A percentile compares a stretch with the other conserved stretches of the same genome.
Evolutionary conservation across 495 filamentous ascomycete species (phyloP).

Genomic region (Polyplosphaeria fusca): DNA sequence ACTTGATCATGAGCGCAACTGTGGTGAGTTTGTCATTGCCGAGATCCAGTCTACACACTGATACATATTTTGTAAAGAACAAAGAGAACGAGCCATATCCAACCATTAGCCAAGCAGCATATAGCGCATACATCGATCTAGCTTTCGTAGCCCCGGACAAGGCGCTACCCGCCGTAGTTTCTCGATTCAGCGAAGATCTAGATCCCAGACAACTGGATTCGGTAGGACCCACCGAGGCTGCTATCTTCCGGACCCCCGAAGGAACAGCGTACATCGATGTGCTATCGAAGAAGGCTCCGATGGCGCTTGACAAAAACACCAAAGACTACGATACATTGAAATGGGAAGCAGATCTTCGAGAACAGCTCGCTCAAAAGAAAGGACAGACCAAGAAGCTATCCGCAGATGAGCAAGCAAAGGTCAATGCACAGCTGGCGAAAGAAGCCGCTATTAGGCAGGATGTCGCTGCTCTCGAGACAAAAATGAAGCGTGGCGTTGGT

Average conservation of each 20-base stretch:
- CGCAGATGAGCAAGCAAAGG: conserved; percentile 79
- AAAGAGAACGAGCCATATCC: conserved; percentile 24
- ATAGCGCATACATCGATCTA: conserved; percentile 77
- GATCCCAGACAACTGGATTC: conserved; percentile 60
- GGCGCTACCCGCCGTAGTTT: conserved; percentile 71
- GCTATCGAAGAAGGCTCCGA: conserved; percentile 69
- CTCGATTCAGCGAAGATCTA: conserved; percentile 68
- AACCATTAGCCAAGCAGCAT: conserved; percentile 64
- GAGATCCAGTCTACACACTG: too few species aligned
- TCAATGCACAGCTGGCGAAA: conserved; percentile 86
- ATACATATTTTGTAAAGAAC: conserved; percentile 8
- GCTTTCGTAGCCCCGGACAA: conserved; percentile 87
- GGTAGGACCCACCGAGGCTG: conserved; percentile 80
- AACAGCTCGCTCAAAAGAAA: conserved; percentile 86
- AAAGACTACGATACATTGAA: conserved; percentile 94
- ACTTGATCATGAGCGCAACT: conserved; percentile 49
- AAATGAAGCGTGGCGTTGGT: conserved; percentile 74
- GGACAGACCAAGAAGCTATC: conserved; percentile 89
- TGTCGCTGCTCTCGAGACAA: conserved; percentile 63
- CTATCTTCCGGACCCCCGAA: conserved; percentile 84
- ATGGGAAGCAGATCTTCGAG: conserved; percentile 92
- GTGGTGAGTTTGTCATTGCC: conserved; percentile 40
- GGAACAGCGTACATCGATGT: conserved; percentile 88
- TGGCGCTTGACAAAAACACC: conserved; percentile 68
- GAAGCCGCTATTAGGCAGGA: conserved; percentile 72